A percentile compares a stretch with the other conserved stretches of the same genome.
Conservation (phyloP, 73 alveolate species). For the Paramecium primaurelia region DNA sequence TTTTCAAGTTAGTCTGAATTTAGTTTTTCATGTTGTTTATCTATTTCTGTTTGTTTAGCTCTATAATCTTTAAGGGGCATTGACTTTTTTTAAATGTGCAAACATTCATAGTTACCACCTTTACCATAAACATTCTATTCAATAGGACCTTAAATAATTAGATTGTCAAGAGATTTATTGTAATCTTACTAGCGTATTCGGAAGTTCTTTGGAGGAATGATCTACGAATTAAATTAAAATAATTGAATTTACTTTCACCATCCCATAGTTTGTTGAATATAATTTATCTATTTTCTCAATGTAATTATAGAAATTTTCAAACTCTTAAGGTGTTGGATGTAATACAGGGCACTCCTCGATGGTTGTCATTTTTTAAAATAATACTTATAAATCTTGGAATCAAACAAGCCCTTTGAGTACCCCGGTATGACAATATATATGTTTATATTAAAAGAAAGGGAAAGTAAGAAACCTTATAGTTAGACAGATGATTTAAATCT, state of each 20-base stretch:
- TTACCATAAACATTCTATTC: conserved; percentile 79
- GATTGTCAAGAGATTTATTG: conserved; percentile 43
- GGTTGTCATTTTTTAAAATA: conserved; percentile 29
- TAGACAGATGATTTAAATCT: background rate
- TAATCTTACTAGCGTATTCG: conserved; percentile 77
- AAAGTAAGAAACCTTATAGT: background rate
- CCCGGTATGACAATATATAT: background rate
- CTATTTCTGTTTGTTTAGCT: conserved; percentile 62
- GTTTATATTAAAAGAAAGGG: background rate
- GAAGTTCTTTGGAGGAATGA: conserved; percentile 86
- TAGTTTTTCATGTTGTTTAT: conserved; percentile 52
- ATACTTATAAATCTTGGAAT: background rate
- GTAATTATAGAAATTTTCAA: conserved; percentile 65
- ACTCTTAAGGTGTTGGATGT: conserved; percentile 76
- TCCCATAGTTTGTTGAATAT: conserved; percentile 72
- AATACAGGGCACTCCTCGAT: conserved; percentile 72
- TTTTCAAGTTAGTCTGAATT: conserved; percentile 70
- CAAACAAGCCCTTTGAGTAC: background rate
- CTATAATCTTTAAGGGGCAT: conserved; percentile 67
- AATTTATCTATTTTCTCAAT: conserved; percentile 71
- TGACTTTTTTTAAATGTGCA: conserved; percentile 71
- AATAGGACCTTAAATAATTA: conserved; percentile 72
- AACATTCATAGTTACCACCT: conserved; percentile 70
- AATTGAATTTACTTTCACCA: conserved; percentile 72
- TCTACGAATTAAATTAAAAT: conserved; percentile 50